phyloP scores from a whole-genome alignment of 1,284 basidiomycete genomes.

The Wolfiporia cocos region DNA sequence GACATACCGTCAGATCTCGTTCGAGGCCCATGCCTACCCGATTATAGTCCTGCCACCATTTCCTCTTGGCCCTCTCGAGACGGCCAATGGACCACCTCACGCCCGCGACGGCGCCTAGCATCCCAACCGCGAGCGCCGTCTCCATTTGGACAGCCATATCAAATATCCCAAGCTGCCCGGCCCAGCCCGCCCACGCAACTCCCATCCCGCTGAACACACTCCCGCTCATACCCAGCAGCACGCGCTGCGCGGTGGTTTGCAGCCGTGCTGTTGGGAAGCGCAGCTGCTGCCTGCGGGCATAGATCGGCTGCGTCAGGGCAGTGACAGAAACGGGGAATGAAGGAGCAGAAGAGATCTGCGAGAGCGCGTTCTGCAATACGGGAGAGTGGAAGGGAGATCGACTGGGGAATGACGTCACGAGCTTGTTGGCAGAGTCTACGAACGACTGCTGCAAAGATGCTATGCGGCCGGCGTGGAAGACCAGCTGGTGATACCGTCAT shows the following conservation, averaged over 20 bases:
- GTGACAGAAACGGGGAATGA: constrained; percentile 42
- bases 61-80: constrained; percentile 68
- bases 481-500: constrained; percentile 40
- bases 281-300: constrained; percentile 53
- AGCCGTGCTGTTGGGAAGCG: constrained; percentile 55
- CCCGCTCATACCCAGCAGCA: constrained; percentile 47
- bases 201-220: constrained; percentile 38
- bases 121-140: constrained; percentile 58
- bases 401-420: constrained; percentile 33
- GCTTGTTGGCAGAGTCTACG: constrained; percentile 34
- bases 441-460: constrained; percentile 46
- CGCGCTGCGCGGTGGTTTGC: constrained; percentile 62
- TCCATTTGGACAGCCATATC: constrained; percentile 39
- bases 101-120: constrained; percentile 45
- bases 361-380: constrained; percentile 63
- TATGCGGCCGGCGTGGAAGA: constrained; percentile 67
- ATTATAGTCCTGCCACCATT: constrained; percentile 71
- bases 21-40: constrained; percentile 66
- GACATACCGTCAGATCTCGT: constrained; percentile 63
- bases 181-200: constrained; percentile 44
- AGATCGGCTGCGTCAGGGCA: constrained; percentile 52
- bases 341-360: constrained; percentile 46
- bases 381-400: constrained; percentile 49
- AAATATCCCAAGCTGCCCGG: constrained; percentile 42
- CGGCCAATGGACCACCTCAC: constrained; percentile 62